phyloP scores from a whole-genome alignment of 1,284 basidiomycete genomes.

The Termitomyces sp. region DNA sequence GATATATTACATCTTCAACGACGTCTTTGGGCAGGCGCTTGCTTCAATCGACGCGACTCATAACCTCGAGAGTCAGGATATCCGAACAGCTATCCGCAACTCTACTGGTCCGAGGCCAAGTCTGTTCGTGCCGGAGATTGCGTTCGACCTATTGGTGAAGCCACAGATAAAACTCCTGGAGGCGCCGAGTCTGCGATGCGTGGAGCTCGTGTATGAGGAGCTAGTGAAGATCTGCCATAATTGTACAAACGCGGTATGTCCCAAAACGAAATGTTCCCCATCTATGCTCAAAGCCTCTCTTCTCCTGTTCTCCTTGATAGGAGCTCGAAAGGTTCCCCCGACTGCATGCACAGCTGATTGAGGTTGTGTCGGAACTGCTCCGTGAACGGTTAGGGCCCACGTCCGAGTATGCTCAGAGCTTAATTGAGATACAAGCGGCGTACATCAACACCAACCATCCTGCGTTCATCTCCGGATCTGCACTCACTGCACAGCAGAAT shows the following conservation, averaged over 20 bases:
- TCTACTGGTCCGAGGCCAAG: conserved; percentile 96
- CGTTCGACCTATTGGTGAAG: conserved; percentile 96
- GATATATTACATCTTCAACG: conserved; percentile 99
- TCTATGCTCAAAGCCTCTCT: background rate
- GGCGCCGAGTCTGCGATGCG: conserved; percentile 90
- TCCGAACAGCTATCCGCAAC: conserved; percentile 97
- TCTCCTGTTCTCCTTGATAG: conserved; percentile 34
- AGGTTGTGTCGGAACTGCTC: conserved; percentile 95
- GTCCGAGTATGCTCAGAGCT: conserved; percentile 91
- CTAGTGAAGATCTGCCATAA: conserved; percentile 99
- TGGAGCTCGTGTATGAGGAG: conserved; percentile 98
- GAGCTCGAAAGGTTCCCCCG: conserved; percentile 97
- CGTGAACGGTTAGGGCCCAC: conserved; percentile 95
- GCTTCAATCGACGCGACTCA: conserved; percentile 87
- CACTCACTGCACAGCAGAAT: conserved; percentile 48
- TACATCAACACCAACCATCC: conserved; percentile 99
- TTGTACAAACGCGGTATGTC: conserved; percentile 80
- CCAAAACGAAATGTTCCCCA: background rate
- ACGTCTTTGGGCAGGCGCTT: conserved; percentile 93
- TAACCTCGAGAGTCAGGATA: conserved; percentile 91
- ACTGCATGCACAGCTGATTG: conserved; percentile 90
- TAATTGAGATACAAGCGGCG: conserved; percentile 96
- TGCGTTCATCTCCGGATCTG: conserved; percentile 75
- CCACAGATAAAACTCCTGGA: conserved; percentile 98
- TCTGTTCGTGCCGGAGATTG: conserved; percentile 95